Base-by-base conservation (phyloP, 2,329 filamentous ascomycete species). In the Aspergillus pseudotamarii region DNA sequence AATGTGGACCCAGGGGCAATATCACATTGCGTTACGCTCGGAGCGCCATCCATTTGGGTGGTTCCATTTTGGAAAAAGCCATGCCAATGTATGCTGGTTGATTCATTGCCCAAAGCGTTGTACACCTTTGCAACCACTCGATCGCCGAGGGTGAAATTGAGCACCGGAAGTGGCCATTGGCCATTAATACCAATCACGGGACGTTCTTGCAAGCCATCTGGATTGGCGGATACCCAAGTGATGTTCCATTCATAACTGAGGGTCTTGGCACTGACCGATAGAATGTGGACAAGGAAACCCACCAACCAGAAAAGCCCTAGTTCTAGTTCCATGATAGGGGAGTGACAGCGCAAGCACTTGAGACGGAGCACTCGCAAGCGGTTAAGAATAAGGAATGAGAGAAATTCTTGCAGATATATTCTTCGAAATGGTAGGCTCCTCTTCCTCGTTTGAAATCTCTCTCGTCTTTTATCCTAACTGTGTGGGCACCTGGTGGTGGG, bases 41-140 rank as follows among this genome's bases (percentile, higher is more conserved):
- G 82, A 1, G 89, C 85, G 0, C 91, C 91, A 70, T 94, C 91
- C 88, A 92, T 91, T 61, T 84, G 83, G 63, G 88, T 91, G 0
- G 90, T 91, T 12, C 89, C 90, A 68, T 91, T 91, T 72, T 93
- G 90, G 72, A 88, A 92, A 66, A 94, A 83, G 19, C 91, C 91
- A 68, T 94, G 91, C 75, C 91, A 94, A 73, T 94, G 91, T 6
- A 94, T 81, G 43, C 84, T 86, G 10, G 89, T 90, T 14, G 84
- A 85, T 68, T 85, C 75, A 67, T 93, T 91, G 14, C 81, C 80
- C 0, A 90, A 86, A 26, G 85, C 82, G 69, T 94, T 94, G 68
- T 86, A 79, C 57, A 93, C 82, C 36, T 91, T 86, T 50, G 93
- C 86, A 4, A 92, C 75, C 10, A 95, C 76, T 1, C 84, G 87